phyloP scores from a whole-genome alignment of 2,329 filamentous ascomycete genomes.

The Camillea tinctor region DNA sequence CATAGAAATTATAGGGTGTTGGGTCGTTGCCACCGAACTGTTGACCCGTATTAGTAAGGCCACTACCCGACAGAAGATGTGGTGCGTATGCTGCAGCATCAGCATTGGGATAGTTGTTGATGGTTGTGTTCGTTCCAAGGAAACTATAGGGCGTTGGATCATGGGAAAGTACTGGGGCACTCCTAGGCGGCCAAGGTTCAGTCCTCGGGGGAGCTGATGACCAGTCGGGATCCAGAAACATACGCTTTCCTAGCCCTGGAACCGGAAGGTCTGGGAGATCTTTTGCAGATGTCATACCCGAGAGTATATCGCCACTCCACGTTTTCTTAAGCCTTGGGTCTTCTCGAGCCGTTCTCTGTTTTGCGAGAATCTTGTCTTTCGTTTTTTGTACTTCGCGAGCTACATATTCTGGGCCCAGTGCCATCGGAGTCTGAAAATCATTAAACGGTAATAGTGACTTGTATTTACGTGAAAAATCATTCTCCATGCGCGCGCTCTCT shows the following conservation, averaged over 20 bases:
- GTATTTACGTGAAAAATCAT: background rate
- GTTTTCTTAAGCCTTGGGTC: too few species aligned
- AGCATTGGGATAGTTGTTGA: background rate
- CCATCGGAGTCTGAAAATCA: background rate
- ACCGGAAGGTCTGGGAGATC: background rate
- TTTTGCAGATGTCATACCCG: background rate
- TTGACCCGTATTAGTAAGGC: background rate
- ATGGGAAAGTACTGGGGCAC: background rate
- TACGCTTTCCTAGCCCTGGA: background rate
- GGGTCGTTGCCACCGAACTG: background rate
- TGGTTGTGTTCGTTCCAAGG: too few species aligned
- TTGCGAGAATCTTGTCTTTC: too few species aligned
- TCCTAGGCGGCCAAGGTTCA: background rate
- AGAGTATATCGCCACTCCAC: too few species aligned
- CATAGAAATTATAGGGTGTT: too few species aligned
- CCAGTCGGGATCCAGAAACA: background rate
- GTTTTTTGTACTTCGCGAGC: too few species aligned
- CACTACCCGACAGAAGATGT: background rate
- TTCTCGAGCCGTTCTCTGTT: too few species aligned
- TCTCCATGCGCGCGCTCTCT: background rate
- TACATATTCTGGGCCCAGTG: too few species aligned
- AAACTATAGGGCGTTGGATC: too few species aligned
- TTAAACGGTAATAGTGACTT: background rate
- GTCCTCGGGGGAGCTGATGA: background rate
- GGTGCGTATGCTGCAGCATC: background rate